phyloP scores from a whole-genome alignment of 441 rosid genomes.

The Melastoma candidum region DNA sequence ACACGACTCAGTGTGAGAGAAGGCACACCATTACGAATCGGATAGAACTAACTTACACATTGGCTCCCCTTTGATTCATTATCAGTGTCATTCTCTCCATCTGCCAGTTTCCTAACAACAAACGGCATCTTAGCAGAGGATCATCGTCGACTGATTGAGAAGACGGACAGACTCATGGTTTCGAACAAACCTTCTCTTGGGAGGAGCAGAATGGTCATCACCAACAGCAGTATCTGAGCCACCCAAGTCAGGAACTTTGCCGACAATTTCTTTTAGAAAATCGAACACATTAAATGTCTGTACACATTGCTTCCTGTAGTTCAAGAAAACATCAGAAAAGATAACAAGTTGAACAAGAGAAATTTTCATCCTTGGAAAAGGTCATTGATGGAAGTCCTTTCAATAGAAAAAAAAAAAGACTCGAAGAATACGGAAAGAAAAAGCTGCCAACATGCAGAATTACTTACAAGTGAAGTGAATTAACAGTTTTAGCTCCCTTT shows the following conservation, averaged over 20 bases:
- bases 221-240: slow-evolving; percentile 18
- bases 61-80: slow-evolving; percentile 27
- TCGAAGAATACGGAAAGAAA: neutral
- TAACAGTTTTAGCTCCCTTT: slow-evolving; percentile 40
- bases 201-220: slow-evolving; percentile 25
- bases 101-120: slow-evolving; percentile 27
- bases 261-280: slow-evolving; percentile 32
- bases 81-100: slow-evolving; percentile 20
- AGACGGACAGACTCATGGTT: no score
- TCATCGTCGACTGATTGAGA: no score
- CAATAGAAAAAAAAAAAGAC: neutral
- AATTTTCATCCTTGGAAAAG: no score
- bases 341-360: no score
- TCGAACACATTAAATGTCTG: slow-evolving; percentile 33
- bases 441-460: neutral
- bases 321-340: no score
- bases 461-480: slow-evolving; percentile 34
- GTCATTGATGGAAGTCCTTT: no score
- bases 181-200: slow-evolving; percentile 37
- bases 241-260: slow-evolving; percentile 44
- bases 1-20: no score
- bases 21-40: no score
- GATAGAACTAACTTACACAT: slow-evolving; percentile 16
- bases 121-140: neutral
- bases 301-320: slow-evolving; percentile 44